Percentiles rank a stretch among this genome's conserved stretches.
phyloP scores from a whole-genome alignment of 2,329 filamentous ascomycete species.

The Colletotrichum navitas region DNA sequence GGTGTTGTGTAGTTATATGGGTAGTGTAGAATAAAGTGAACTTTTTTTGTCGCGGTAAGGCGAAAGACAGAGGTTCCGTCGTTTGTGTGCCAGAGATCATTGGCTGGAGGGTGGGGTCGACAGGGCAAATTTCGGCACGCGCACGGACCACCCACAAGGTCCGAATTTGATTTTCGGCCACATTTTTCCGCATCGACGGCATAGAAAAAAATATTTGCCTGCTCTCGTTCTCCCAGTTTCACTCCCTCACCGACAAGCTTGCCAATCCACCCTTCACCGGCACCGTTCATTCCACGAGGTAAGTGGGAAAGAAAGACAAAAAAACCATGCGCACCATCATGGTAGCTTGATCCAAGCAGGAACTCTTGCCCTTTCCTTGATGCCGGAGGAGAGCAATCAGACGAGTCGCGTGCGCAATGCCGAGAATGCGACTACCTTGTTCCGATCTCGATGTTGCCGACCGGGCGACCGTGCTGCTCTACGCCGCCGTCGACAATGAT shows the following conservation, averaged over 20 bases:
- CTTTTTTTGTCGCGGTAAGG: slow-evolving; percentile 44
- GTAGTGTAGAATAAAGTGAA: slow-evolving; percentile 49
- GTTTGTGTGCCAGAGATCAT: slow-evolving; percentile 29
- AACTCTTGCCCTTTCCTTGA: slow-evolving; percentile 60
- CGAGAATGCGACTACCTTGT: slow-evolving; percentile 20
- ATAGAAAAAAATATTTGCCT: not conserved
- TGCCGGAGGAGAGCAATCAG: slow-evolving; percentile 75
- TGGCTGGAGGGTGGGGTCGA: slow-evolving; percentile 32
- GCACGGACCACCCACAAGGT: slow-evolving; percentile 58
- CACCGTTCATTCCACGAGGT: slow-evolving; percentile 54
- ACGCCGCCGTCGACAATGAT: slow-evolving; percentile 45
- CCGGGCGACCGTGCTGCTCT: not conserved
- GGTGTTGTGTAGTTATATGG: slow-evolving; percentile 52
- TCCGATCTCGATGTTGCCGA: slow-evolving; percentile 23
- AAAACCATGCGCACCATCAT: slow-evolving; percentile 33
- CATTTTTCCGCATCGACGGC: slow-evolving; percentile 23
- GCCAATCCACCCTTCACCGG: slow-evolving; percentile 47
- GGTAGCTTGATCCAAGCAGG: slow-evolving; percentile 49
- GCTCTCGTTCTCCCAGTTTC: not conserved
- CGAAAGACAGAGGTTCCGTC: slow-evolving; percentile 15
- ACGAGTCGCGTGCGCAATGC: slow-evolving; percentile 46
- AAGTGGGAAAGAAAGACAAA: slow-evolving; percentile 53
- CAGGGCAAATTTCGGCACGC: slow-evolving; percentile 57
- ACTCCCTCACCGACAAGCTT: slow-evolving; percentile 46
- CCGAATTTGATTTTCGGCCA: slow-evolving; percentile 42